Evolutionary conservation across 371 early-diverging fungal species (phyloP).

Genomic region (Mucor racemosus): DNA sequence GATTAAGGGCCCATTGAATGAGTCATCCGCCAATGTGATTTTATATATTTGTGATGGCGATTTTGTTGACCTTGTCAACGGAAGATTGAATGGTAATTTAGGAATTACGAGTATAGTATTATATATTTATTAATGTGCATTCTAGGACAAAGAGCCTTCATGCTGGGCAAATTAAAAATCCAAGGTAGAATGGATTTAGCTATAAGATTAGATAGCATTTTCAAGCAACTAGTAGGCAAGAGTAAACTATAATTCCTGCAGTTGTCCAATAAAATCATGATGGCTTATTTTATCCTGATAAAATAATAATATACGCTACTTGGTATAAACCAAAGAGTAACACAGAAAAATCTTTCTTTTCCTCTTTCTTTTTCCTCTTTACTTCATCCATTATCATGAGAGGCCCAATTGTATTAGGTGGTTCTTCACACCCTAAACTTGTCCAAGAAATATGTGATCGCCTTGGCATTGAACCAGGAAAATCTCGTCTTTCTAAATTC

Average conservation of each 20-base stretch:
- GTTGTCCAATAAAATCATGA: not conserved
- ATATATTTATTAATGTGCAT: not conserved
- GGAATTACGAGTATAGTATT: not conserved
- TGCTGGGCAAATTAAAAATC: conserved; percentile 80
- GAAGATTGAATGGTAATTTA: conserved; percentile 75
- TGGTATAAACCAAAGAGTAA: not conserved
- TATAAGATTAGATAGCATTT: conserved; percentile 72
- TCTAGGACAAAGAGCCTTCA: conserved; percentile 69
- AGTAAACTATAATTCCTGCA: not conserved
- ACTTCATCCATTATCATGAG: conserved; percentile 15
- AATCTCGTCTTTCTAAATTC: conserved; percentile 69
- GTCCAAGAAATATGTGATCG: conserved; percentile 80
- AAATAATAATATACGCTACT: not conserved
- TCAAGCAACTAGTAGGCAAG: conserved; percentile 38
- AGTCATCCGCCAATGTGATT: conserved; percentile 56
- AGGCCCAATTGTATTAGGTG: conserved; percentile 53
- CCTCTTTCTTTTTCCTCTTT: not conserved
- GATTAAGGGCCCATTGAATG: conserved; percentile 50
- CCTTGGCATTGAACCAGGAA: conserved; percentile 70
- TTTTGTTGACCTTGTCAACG: conserved; percentile 81
- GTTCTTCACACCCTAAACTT: conserved; percentile 88
- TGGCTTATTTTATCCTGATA: not conserved
- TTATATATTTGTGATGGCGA: conserved; percentile 72
- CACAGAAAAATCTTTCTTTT: conserved; percentile 9
- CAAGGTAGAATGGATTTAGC: conserved; percentile 89